Base-by-base conservation (phyloP, 140 eudicot genomes). In the Flaveria floridana region DNA sequence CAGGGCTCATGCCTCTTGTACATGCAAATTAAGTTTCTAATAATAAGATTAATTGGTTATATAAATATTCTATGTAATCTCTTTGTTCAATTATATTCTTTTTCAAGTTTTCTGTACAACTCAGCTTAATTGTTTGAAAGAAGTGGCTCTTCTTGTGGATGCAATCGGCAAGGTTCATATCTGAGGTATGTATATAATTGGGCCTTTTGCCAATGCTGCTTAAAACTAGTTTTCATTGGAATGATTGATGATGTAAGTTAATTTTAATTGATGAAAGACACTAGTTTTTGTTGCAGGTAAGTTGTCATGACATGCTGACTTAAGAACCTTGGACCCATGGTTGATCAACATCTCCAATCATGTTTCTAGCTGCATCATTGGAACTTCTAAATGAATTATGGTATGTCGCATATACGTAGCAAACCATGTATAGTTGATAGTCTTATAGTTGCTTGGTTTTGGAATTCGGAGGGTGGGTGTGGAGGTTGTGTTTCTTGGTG, bases 1-100 rank as follows among this genome's bases (percentile, higher is more conserved):
- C 82, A 68, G 82, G 91, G 87, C 80, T 34, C 83, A 82, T 79
- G 79, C 82, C 95, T 84, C 84, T 70, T 91, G 97, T 88, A 91
- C 86, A 91, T 88, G 87, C 59, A 58, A 61, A 81, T 85, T 76
- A 77, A 57, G 77, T 80, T 86, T 82, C 75, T 76, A 91, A 91
- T 88, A 86, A 91, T 86, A 85, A 89, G 76, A 87, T 76, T 21
- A 51, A 52, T 76, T 76, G 74, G 53, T 76, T 75, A 65, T 50
- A 64, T 21, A 37, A 19, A 58, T 61, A 67, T 71, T 72, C 20
- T 4, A 18, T 72, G 16, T 7, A 11, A 20, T 42, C 57, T 50
- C 26, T 47, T 26, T 28, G 48, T 50, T 50, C 48, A 28, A 10
- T 42, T 52, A 30, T 44, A 23, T 63, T 16, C n/a, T 56, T 74